A percentile compares a stretch with the other conserved stretches of the same genome.
phyloP scores from a whole-genome alignment of 2,329 filamentous ascomycete genomes.

The Falciphora oryzae region DNA sequence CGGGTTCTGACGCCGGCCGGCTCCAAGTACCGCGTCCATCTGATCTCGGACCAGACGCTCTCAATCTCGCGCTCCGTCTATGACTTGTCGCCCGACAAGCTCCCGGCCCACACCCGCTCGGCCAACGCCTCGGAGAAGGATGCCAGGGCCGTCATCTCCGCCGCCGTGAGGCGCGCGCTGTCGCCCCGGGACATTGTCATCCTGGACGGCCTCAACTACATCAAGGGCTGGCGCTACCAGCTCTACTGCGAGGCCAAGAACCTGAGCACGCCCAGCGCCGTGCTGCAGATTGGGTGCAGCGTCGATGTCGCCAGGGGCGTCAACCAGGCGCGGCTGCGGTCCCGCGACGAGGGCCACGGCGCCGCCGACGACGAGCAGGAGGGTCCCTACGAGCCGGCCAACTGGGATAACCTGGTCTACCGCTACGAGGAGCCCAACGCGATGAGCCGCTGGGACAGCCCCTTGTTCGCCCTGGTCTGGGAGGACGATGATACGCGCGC shows the following conservation, averaged over 20 bases:
- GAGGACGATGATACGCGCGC: constrained; percentile 63
- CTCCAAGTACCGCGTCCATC: constrained; percentile 58
- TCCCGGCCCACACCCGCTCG: constrained; percentile 57
- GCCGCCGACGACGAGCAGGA: constrained; percentile 15
- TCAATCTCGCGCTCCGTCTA: constrained; percentile 67
- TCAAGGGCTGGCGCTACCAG: constrained; percentile 86
- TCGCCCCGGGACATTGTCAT: constrained; percentile 70
- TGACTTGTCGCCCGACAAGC: constrained; percentile 48
- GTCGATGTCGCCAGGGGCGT: constrained; percentile 46
- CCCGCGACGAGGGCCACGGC: constrained; percentile 13
- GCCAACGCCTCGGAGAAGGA: constrained; percentile 76
- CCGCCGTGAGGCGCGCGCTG: constrained; percentile 70
- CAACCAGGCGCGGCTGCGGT: constrained; percentile 53
- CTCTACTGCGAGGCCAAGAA: constrained; percentile 81
- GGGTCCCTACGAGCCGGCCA: constrained; percentile 46
- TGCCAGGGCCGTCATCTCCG: constrained; percentile 69
- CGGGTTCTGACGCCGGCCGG: constrained; percentile 40
- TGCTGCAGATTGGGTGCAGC: constrained; percentile 59
- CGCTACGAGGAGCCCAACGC: constrained; percentile 82
- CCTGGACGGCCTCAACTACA: constrained; percentile 77
- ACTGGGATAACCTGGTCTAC: constrained; percentile 76
- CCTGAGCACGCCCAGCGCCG: constrained; percentile 66
- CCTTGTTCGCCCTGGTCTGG: constrained; percentile 72
- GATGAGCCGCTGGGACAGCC: constrained; percentile 80
- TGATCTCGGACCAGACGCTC: constrained; percentile 68